These are phyloP conservation scores for Conticribra weissflogii DNA, from an alignment of 108 stramenopile genomes.

Conservation along the genomic window DNA sequence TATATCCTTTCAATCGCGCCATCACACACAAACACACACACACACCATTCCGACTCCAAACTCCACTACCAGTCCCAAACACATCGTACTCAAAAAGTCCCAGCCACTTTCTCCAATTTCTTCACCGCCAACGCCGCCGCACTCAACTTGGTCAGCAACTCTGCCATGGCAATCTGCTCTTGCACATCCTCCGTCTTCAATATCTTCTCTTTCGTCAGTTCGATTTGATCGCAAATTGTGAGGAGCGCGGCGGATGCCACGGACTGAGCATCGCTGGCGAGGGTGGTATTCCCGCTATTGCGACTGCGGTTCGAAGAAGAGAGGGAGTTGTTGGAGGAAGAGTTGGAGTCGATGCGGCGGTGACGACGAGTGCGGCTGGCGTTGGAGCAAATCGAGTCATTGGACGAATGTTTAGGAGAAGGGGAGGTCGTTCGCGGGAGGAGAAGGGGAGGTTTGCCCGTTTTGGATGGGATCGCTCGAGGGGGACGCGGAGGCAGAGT, in stretches of 20 bases:
- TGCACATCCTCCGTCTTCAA: neutral
- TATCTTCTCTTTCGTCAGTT: conserved; percentile 2
- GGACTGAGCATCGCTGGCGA: neutral
- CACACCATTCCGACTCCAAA: too few species aligned
- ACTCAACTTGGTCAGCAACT: conserved; percentile 10
- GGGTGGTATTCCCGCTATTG: neutral
- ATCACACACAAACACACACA: too few species aligned
- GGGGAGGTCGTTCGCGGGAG: too few species aligned
- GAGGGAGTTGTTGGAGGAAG: neutral
- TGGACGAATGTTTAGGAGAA: neutral
- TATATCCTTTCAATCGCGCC: too few species aligned
- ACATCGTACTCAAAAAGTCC: too few species aligned
- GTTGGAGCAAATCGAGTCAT: neutral
- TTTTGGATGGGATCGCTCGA: neutral
- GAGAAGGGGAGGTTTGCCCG: neutral
- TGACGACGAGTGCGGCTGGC: neutral
- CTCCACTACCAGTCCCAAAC: too few species aligned
- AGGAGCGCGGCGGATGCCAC: conserved; percentile 4
- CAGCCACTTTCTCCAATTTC: conserved; percentile 1
- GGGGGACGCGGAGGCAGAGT: neutral
- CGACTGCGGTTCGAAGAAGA: neutral
- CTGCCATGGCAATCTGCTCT: conserved; percentile 6
- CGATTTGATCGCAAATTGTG: conserved; percentile 8
- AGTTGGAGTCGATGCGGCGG: neutral
- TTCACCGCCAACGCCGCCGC: conserved; percentile 5